Base-by-base conservation (phyloP, 1,139 yeast genomes). In the Scheffersomyces cryptocercus region DNA sequence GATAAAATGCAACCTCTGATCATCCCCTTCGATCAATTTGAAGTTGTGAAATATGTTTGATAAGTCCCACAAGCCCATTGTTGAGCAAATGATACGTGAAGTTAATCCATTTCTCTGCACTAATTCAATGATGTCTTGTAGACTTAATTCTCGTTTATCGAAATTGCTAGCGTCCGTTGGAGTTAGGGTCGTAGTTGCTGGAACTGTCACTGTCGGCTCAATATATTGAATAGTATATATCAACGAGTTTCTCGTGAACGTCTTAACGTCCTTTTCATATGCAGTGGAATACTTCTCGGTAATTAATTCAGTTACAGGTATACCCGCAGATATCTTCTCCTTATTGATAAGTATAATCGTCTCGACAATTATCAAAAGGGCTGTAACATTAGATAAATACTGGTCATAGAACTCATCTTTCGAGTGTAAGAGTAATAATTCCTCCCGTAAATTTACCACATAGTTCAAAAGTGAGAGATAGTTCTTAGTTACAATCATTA, bases 21-120 rank as follows among this genome's bases (percentile, higher is more conserved):
- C 47, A 7, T 48, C 53, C 1, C 45, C 40, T 11, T 43, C 39
- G 5, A 29, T 28, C 26, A 64, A 33, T 13, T 46, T 39, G 35
- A 59, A 55, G n/a, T 51, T 49, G 40, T 51, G 35, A n/a, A 31
- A 54, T 28, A 39, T 57, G 49, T 64, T 64, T 9, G 50, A 39
- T 15, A 70, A 47, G 43, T 68, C 71, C 72, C 73, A 69, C 29
- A 67, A 37, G 3, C 71, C 74, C 32, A 68, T 44, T 15, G 58
- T 50, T 13, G 69, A 60, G 44, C 70, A 67, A 8, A 69, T 40
- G 3, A 66, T 59, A 38, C 72, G 50, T 9, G 59, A 60, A 3
- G 71, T 54, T 3, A 68, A 53, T 14, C 50, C 49, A 1, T 62
- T 67, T 2, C 50, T 44, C n/a, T 47, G 36, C 1, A 62, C 49